phyloP scores from a whole-genome alignment of 208 protist species.

The Acanthamoeba culbertsoni region DNA sequence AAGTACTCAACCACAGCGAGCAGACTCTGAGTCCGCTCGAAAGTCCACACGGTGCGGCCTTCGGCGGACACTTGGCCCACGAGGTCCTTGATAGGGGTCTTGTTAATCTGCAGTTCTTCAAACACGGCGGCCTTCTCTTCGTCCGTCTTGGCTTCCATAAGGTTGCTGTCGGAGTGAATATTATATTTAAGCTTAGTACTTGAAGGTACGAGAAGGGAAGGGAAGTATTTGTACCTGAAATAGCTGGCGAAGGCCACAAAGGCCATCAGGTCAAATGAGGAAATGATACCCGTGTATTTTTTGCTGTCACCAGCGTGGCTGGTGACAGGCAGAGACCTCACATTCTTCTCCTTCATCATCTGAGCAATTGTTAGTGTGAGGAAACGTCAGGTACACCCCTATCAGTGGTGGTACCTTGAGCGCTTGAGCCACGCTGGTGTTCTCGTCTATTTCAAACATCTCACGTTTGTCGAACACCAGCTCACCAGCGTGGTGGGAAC shows the following conservation, averaged over 20 bases:
- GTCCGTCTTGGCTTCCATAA: background rate
- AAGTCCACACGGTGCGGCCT: slow-evolving; percentile 1
- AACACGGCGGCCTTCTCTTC: background rate
- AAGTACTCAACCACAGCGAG: background rate
- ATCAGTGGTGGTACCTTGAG: background rate
- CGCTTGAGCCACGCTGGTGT: background rate
- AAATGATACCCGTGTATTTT: background rate
- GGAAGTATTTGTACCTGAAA: background rate
- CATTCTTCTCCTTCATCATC: background rate
- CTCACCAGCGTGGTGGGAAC: background rate
- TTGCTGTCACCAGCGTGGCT: background rate
- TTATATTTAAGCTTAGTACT: background rate
- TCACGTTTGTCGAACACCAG: slow-evolving; percentile 4
- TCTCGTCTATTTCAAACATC: background rate
- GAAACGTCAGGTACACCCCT: background rate
- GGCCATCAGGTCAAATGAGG: background rate
- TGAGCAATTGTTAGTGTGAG: background rate
- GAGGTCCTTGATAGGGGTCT: background rate
- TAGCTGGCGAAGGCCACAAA: slow-evolving; percentile 19
- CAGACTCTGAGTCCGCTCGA: background rate
- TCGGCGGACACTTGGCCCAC: background rate
- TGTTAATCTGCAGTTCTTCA: background rate
- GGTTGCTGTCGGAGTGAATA: background rate
- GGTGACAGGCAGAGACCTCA: background rate
- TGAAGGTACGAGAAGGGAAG: background rate